Base-by-base conservation (phyloP, 768 basidiomycete genomes). In the Collybia nuda region DNA sequence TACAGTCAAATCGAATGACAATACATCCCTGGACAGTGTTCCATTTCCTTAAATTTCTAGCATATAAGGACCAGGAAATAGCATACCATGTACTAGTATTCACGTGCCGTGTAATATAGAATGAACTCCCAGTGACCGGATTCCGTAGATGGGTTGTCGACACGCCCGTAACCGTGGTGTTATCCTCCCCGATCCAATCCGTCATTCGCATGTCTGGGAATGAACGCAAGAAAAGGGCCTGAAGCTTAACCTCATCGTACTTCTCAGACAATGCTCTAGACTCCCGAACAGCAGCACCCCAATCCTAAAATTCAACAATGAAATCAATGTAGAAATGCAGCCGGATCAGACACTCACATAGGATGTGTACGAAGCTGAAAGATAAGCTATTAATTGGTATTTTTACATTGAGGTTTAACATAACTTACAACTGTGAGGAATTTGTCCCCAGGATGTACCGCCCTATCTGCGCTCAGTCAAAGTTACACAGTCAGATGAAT, bases 391-490 rank as follows among this genome's bases (percentile, higher is more conserved):
- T 32, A 32, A 22, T n/a, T n/a, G 40, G 26, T 45, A 4, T 1
- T 29, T 14, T 14, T 18, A 17, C 17, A 29, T 5, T 19, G 14
- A 5, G 15, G 5, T 18, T 12, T 14, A 28, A 11, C 32, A 14
- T 14, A 14, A 57, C 56, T 7, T 19, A 57, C 56, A 54, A 8
- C 53, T 46, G 44, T 48, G 54, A 5, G 56, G 56, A 40, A 57
- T 46, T 37, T 57, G 56, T 24, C 46, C 56, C 56, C 56, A 57
- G 5, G 50, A 48, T 4, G 56, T 57, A 6, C 56, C 56, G 19
- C 56, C 56, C 56, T 57, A 5, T 8, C 40, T 36, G 14, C n/a
- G 1, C 3, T 40, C 18, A 48, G 15, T 26, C 2, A 36, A 8
- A 17, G 2, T 23, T n/a, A n/a, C 19, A 19, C 12, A 7, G 15